A percentile compares a stretch with the other conserved stretches of the same genome.
Evolutionary conservation across 305 asterid genomes (phyloP).

Genomic region (Rubia peregrina): DNA sequence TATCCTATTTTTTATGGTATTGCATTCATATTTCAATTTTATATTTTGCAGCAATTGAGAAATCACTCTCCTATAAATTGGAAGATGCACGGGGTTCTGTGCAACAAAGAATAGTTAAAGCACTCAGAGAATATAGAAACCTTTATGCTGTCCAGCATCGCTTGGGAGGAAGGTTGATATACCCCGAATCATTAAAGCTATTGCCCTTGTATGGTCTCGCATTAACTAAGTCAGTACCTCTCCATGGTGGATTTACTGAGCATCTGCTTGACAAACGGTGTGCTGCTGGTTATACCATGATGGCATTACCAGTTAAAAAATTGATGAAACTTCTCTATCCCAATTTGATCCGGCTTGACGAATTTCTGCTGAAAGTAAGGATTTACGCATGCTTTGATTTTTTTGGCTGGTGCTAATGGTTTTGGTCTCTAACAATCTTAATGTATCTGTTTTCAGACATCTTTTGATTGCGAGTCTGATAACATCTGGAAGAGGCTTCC

Average conservation of each 20-base stretch:
- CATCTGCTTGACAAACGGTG: conserved; percentile 87
- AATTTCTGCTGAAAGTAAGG: conserved; percentile 57
- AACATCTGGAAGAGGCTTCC: conserved; percentile 55
- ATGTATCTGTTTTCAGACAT: conserved; percentile 23
- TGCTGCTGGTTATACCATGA: conserved; percentile 88
- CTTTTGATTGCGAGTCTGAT: conserved; percentile 42
- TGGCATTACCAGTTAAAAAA: conserved; percentile 81
- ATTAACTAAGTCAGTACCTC: conserved; percentile 62
- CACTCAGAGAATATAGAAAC: conserved; percentile 85
- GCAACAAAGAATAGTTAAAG: conserved; percentile 78
- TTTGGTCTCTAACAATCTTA: background rate
- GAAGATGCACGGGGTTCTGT: conserved; percentile 75
- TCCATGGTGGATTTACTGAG: conserved; percentile 90
- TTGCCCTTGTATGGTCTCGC: conserved; percentile 76
- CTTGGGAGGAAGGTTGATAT: conserved; percentile 86
- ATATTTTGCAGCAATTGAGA: conserved; percentile 80
- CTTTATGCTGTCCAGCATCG: conserved; percentile 94
- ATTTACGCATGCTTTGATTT: conserved; percentile 4
- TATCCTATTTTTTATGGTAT: background rate
- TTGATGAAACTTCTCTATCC: conserved; percentile 93
- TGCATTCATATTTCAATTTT: conserved; percentile 8
- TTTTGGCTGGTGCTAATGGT: conserved; percentile 15
- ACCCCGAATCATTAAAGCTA: conserved; percentile 80
- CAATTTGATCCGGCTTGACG: conserved; percentile 67
- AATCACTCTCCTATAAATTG: conserved; percentile 72